Conservation (phyloP, 1,284 basidiomycete genomes). For the Ceratobasidium sp. region DNA sequence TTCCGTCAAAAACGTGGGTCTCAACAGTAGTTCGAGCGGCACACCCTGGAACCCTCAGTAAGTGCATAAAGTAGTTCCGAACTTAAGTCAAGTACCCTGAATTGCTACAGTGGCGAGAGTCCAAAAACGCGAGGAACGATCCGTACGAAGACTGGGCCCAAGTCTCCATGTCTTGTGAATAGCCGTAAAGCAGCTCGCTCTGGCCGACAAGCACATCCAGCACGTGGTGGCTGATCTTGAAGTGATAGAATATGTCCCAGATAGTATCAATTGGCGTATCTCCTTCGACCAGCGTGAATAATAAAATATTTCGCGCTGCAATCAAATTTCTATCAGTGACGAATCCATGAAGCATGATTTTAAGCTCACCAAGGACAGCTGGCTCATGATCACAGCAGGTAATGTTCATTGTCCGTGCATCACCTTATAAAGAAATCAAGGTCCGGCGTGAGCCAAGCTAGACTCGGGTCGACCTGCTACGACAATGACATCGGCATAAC, state of each 20-base stretch:
- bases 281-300: slow-evolving; percentile 13
- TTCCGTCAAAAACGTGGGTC: not conserved
- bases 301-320: slow-evolving; percentile 16
- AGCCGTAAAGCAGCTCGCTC: slow-evolving; percentile 59
- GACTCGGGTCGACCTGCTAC: not conserved
- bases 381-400: not conserved
- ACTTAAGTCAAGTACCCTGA: too few species aligned
- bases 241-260: too few species aligned
- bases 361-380: not conserved
- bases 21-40: too few species aligned
- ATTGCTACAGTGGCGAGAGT: too few species aligned
- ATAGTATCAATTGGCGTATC: not conserved
- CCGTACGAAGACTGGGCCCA: slow-evolving; percentile 63
- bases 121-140: slow-evolving; percentile 56
- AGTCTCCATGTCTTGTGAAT: slow-evolving; percentile 55
- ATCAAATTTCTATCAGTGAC: not conserved
- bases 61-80: not conserved
- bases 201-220: not conserved
- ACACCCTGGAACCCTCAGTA: too few species aligned
- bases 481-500: not conserved
- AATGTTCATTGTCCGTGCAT: not conserved
- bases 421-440: not conserved
- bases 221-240: slow-evolving; percentile 8
- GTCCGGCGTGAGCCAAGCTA: not conserved
- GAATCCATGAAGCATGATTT: not conserved